phyloP scores from a whole-genome alignment of 306 rosid genomes.

The Casuarina cunninghamiana region DNA sequence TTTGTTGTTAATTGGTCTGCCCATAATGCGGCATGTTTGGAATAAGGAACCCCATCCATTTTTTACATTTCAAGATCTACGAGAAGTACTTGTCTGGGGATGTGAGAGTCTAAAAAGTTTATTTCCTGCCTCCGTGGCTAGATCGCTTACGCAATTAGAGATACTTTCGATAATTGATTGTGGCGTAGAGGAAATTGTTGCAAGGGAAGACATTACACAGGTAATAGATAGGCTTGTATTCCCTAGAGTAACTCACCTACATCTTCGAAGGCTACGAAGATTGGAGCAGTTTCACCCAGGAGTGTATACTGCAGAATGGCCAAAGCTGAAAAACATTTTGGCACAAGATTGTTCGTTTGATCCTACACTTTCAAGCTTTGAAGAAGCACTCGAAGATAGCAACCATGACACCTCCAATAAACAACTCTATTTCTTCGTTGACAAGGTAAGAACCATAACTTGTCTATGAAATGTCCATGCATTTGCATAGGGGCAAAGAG shows the following conservation, averaged over 20 bases:
- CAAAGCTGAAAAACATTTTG: not conserved
- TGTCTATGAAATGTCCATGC: too few species aligned
- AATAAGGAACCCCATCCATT: too few species aligned
- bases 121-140: constrained; percentile 16
- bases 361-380: not conserved
- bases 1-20: too few species aligned
- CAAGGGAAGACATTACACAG: not conserved
- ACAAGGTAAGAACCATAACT: too few species aligned
- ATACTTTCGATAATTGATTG: not conserved
- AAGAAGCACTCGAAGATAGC: not conserved
- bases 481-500: too few species aligned
- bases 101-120: constrained; percentile 14
- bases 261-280: not conserved
- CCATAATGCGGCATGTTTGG: too few species aligned
- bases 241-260: not conserved
- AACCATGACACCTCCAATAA: not conserved
- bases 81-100: not conserved
- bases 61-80: constrained; percentile 16
- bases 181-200: constrained; percentile 18
- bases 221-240: constrained; percentile 4
- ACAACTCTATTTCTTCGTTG: constrained; percentile 1
- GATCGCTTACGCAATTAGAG: not conserved
- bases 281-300: constrained; percentile 21
- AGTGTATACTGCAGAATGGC: constrained; percentile 19
- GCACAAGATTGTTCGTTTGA: not conserved